Percentiles rank a stretch among this genome's conserved stretches.
Evolutionary conservation across 192 early-diverging fungal species (phyloP).

Genomic region (Lobosporangium transversale): DNA sequence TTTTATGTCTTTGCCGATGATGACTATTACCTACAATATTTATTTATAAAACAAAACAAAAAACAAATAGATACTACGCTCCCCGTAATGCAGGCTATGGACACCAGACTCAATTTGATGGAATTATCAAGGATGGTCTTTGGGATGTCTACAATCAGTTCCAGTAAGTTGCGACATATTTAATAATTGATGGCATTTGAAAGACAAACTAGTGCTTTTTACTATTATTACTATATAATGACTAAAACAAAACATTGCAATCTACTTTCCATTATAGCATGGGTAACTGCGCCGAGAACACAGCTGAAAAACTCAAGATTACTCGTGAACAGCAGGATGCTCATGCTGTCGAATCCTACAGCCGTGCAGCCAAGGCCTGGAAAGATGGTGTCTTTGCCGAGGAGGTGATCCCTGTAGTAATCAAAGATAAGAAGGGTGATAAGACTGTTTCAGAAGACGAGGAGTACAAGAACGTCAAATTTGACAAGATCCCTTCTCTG

Average conservation of each 20-base stretch:
- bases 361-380: conserved; percentile 89
- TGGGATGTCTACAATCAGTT: conserved; percentile 97
- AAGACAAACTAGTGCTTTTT: too few relatives aligned
- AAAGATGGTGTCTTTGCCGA: conserved; percentile 80
- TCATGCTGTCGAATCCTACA: conserved; percentile 87
- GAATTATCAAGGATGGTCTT: conserved; percentile 95
- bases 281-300: conserved; percentile 86
- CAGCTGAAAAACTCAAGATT: conserved; percentile 87
- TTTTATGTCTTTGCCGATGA: conserved; percentile 10
- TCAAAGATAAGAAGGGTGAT: conserved; percentile 88
- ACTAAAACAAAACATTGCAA: too few relatives aligned
- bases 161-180: conserved; percentile 72
- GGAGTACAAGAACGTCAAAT: conserved; percentile 94
- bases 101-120: conserved; percentile 81
- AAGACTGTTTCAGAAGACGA: conserved; percentile 84
- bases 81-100: conserved; percentile 79
- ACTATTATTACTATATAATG: neutral
- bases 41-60: too few relatives aligned
- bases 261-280: conserved; percentile 32
- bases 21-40: neutral
- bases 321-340: conserved; percentile 91
- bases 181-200: too few relatives aligned
- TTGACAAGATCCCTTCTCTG: conserved; percentile 85
- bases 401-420: conserved; percentile 87
- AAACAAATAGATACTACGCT: conserved; percentile 60